Evolutionary conservation across 805 yeast genomes (phyloP), one percentile per base, ranked within the genome.

Genomic region (Candida bentonensis): DNA sequence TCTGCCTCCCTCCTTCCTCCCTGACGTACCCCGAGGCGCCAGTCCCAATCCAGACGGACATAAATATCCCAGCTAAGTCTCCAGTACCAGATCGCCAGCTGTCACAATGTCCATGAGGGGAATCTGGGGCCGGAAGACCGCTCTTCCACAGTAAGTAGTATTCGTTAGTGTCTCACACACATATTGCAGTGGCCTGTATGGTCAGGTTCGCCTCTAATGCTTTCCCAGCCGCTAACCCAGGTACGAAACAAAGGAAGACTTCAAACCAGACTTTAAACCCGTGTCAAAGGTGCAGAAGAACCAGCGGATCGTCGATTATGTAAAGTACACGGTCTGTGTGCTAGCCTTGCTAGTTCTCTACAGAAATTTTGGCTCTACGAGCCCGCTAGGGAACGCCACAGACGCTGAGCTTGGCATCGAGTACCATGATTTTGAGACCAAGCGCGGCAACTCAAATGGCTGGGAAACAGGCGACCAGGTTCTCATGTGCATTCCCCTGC

Each of bases 401-500:
- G 36, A 9, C 13, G 36, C 7, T 17, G 11, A 9, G 17, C 20
- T 13, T n/a, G 5, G 20, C 41, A 83, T 82, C 15, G 77, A 73
- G 49, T 82, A 69, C 56, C 84, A 78, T 56, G 95, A 87, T 60
- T 65, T 88, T 53, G 67, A 66, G 11, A 71, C 80, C 47, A 78
- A 72, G 54, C 65, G 62, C 36, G 84, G 88, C 2, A 58, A 76
- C 20, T 65, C 70, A 3, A 73, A 78, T 47, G 95, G 94, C 1
- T 81, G 89, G 87, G 80, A 78, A 54, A 65, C 68, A 27, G 73
- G 71, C 3, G 95, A 87, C 57, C 67, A 88, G 36, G 78, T 87
- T 28, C 65, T 87, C 46, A 77, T 87, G 51, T 81, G 89, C 55
- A 89, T 87, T 15, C 96, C 96, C 2, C 68, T 87, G 53, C 74